Percentiles rank a stretch among this genome's conserved stretches.
These are phyloP conservation scores for Camellia granthamiana DNA, from an alignment of 148 eudicot species.

Conservation along the genomic window DNA sequence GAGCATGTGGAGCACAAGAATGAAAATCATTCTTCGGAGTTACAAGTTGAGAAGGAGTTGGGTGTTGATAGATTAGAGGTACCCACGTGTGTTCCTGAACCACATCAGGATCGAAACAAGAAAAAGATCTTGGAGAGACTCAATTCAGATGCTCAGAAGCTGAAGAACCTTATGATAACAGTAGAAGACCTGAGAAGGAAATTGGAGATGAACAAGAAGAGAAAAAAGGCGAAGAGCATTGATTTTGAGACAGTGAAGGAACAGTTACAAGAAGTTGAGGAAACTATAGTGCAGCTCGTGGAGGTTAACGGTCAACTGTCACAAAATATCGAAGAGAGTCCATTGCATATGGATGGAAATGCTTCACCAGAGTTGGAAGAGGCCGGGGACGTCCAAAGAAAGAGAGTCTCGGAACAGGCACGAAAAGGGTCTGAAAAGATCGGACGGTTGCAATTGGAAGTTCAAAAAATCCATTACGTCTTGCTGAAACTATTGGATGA, in stretches of 20 bases:
- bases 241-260: conserved; percentile 55
- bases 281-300: conserved; percentile 48
- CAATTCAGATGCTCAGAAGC: conserved; percentile 60
- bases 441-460: conserved; percentile 57
- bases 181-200: conserved; percentile 60
- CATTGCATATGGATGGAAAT: conserved; percentile 20
- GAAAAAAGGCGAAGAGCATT: conserved; percentile 36
- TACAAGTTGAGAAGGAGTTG: conserved; percentile 64
- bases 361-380: conserved; percentile 37
- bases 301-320: conserved; percentile 54
- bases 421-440: conserved; percentile 73
- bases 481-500: conserved; percentile 63
- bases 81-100: conserved; percentile 25
- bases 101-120: conserved; percentile 33
- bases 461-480: conserved; percentile 65
- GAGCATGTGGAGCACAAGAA: conserved; percentile 21
- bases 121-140: conserved; percentile 57
- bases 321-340: conserved; percentile 45
- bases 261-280: conserved; percentile 67
- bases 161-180: conserved; percentile 47
- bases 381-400: conserved; percentile 29
- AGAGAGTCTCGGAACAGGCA: conserved; percentile 54
- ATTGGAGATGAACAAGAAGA: conserved; percentile 47
- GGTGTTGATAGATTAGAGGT: conserved; percentile 63
- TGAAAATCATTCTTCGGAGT: conserved; percentile 37